A percentile compares a stretch with the other conserved stretches of the same genome.
Conservation (phyloP, 2,329 filamentous ascomycete genomes). For the Diaporthe sp. region DNA sequence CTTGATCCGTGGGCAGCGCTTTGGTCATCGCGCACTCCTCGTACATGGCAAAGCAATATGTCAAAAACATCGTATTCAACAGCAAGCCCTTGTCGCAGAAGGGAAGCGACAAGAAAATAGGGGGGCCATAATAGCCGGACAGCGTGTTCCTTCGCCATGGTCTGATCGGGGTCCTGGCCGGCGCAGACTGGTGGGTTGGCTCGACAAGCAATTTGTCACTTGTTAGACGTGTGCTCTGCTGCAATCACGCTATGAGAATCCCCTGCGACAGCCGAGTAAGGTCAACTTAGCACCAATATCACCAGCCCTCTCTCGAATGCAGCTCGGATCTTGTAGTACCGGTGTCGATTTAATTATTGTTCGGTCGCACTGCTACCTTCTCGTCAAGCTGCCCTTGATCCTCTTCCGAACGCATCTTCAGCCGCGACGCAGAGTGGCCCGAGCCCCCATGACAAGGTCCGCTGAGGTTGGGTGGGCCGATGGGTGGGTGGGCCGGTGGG, state of each 20-base stretch:
- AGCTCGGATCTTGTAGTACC: conserved; percentile 15
- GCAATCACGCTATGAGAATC: not conserved
- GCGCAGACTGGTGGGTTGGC: conserved; percentile 30
- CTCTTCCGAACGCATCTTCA: conserved; percentile 4
- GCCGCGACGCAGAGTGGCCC: conserved; percentile 29
- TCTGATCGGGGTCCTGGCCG: conserved; percentile 23
- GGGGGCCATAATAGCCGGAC: conserved; percentile 19
- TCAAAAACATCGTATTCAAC: not conserved
- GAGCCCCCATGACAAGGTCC: conserved; percentile 24
- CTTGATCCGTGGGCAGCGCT: not conserved
- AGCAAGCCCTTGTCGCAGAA: not conserved
- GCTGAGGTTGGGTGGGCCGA: conserved; percentile 12
- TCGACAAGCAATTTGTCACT: conserved; percentile 19
- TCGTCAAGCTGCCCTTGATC: conserved; percentile 2
- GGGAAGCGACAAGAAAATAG: not conserved
- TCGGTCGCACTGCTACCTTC: conserved; percentile 19
- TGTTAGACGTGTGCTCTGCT: not conserved
- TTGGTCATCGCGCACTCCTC: too few relatives aligned
- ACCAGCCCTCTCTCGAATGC: not conserved
- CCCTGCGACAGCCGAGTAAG: conserved; percentile 2
- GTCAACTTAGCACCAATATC: not conserved
- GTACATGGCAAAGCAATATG: not conserved
- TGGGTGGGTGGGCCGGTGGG: conserved; percentile 11
- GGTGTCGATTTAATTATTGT: conserved; percentile 28
- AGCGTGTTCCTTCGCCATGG: conserved; percentile 25